These are phyloP conservation scores for Pseudopyricularia javanii DNA, from an alignment of 2,329 filamentous ascomycete genomes.

Conservation along the genomic window DNA sequence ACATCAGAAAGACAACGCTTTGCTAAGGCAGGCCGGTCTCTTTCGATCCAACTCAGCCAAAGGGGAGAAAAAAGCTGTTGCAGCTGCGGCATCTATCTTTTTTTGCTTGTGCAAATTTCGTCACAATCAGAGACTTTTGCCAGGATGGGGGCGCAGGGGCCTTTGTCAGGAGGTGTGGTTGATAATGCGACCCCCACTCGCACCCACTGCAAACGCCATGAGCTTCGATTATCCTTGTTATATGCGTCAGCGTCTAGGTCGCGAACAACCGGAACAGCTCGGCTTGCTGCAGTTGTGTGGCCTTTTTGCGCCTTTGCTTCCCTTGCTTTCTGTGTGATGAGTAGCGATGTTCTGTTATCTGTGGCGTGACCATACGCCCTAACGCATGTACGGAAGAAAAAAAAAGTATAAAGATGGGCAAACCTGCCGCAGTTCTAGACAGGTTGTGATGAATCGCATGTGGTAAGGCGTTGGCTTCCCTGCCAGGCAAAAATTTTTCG, in stretches of 20 bases:
- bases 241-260: not conserved
- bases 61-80: no score
- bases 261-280: not conserved
- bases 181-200: slow-evolving; percentile 8
- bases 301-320: no score
- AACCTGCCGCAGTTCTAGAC: not conserved
- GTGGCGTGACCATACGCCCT: not conserved
- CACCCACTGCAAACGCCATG: slow-evolving; percentile 10
- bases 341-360: not conserved
- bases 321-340: not conserved
- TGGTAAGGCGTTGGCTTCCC: not conserved
- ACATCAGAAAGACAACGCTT: no score
- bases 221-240: slow-evolving; percentile 1
- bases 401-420: not conserved
- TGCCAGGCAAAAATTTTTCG: not conserved
- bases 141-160: not conserved
- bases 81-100: not conserved
- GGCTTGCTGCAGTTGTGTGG: not conserved
- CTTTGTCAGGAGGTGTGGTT: not conserved
- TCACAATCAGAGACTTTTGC: not conserved
- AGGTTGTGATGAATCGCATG: not conserved
- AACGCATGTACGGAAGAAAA: not conserved
- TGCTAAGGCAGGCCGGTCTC: no score
- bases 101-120: not conserved
- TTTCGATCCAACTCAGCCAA: no score